phyloP scores from a whole-genome alignment of 75 land plant genomes.

The Picea sitchensis region DNA sequence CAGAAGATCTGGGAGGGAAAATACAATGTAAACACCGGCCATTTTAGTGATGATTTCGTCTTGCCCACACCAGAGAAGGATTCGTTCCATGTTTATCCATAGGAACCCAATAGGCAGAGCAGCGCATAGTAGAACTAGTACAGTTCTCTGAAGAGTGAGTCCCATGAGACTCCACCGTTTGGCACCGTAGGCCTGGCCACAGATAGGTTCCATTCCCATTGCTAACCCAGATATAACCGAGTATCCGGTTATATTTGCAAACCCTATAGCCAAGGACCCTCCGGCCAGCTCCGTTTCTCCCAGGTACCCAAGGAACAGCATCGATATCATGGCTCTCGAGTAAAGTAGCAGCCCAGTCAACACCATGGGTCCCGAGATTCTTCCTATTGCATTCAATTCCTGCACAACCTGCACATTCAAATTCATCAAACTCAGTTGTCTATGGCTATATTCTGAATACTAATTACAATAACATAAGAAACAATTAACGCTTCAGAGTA shows the following conservation, averaged over 20 bases:
- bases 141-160: constrained; percentile 34
- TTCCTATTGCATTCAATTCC: constrained; percentile 1
- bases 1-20: constrained; percentile 40
- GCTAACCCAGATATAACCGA: constrained; percentile 47
- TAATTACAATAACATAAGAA: too few relatives aligned
- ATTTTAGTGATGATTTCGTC: constrained; percentile 17
- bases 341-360: constrained; percentile 42
- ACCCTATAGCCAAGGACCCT: constrained; percentile 44
- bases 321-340: constrained; percentile 39
- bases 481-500: too few relatives aligned
- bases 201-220: constrained; percentile 59
- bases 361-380: constrained; percentile 36
- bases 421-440: too few relatives aligned
- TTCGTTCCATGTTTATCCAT: constrained; percentile 42
- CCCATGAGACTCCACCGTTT: constrained; percentile 28
- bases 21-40: constrained; percentile 24
- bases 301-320: constrained; percentile 50
- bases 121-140: constrained; percentile 37
- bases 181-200: constrained; percentile 48
- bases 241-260: constrained; percentile 54
- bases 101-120: constrained; percentile 40
- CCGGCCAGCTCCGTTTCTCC: constrained; percentile 54
- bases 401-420: too few relatives aligned
- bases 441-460: too few relatives aligned
- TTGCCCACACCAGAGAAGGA: constrained; percentile 43